phyloP scores from a whole-genome alignment of 1,284 basidiomycete species.

The Abortiporus biennis region DNA sequence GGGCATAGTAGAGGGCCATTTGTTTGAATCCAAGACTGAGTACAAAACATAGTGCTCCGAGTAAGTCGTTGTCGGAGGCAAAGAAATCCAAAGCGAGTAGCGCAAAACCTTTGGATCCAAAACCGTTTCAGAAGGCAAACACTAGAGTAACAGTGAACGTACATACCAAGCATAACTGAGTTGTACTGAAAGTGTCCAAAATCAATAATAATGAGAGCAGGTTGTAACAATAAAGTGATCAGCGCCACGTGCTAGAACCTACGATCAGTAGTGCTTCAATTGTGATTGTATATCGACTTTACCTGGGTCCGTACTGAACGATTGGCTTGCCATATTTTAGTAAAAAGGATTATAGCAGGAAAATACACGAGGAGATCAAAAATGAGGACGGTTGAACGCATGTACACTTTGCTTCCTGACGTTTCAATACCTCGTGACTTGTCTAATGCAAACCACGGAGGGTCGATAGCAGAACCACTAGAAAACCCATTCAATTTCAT shows the following conservation, averaged over 20 bases:
- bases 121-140: constrained; percentile 1
- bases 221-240: constrained; percentile 76
- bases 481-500: constrained; percentile 10
- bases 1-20: constrained; percentile 93
- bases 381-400: constrained; percentile 73
- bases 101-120: constrained; percentile 62
- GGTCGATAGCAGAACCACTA: constrained; percentile 65
- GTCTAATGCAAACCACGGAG: constrained; percentile 71
- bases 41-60: constrained; percentile 80
- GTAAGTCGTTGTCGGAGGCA: constrained; percentile 58
- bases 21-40: constrained; percentile 89
- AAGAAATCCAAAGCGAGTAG: constrained; percentile 69
- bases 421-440: constrained; percentile 76
- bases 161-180: constrained; percentile 79
- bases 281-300: constrained; percentile 13
- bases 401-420: constrained; percentile 62
- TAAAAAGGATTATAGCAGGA: constrained; percentile 64
- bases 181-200: constrained; percentile 95
- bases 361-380: constrained; percentile 74
- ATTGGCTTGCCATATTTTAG: constrained; percentile 52
- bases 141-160: background rate
- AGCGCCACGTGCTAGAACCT: constrained; percentile 58
- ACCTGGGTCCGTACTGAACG: constrained; percentile 73
- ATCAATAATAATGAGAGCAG: constrained; percentile 80
- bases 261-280: background rate